Base-by-base conservation (phyloP, 257 asterid genomes). In the Mitragyna speciosa region DNA sequence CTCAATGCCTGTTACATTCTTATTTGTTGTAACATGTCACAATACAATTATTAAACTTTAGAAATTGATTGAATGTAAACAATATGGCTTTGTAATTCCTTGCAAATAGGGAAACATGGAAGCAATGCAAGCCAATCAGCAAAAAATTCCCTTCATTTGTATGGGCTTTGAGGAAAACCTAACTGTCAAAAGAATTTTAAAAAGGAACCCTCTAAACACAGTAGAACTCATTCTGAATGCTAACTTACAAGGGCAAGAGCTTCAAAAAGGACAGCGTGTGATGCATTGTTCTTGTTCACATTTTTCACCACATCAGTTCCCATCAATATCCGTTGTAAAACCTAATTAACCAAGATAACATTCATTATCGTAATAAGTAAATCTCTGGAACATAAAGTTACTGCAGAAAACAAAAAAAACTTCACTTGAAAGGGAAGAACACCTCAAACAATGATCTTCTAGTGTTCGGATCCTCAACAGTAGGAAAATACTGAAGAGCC, bases 291-390 rank as follows among this genome's bases (percentile, higher is more conserved):
- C 91, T 96, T 96, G 93, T 96, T 96, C 86, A 96, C 99, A 85
- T 96, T 96, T 89, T 96, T 96, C 89, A 96, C 99, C 70, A 96
- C 99, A 83, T 96, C 99, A 66, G 99, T 96, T 86, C 98, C 99
- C 97, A 94, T 90, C 64, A 94, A 89, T 84, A 94, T 92, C 93
- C 97, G 87, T 83, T 96, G 99, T 84, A 96, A 84, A 83, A 96
- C 99, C 99, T 96, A 87, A 78, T 76, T 54, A 73, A 79, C 72
- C 75, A 76, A 68, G 77, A 79, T 24, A 80, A 76, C 70, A 45
- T 54, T 70, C 51, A 45, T 28, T 33, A 70, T 73, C n/a, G 67
- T 73, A 26, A 49, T 73, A 20, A 68, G 64, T 68, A 54, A 36
- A 61, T 31, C 72, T 56, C n/a, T 22, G 39, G 63, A 59, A 71